Base-by-base conservation (phyloP, 148 eudicot genomes). In the Mesembryanthemum crystallinum region DNA sequence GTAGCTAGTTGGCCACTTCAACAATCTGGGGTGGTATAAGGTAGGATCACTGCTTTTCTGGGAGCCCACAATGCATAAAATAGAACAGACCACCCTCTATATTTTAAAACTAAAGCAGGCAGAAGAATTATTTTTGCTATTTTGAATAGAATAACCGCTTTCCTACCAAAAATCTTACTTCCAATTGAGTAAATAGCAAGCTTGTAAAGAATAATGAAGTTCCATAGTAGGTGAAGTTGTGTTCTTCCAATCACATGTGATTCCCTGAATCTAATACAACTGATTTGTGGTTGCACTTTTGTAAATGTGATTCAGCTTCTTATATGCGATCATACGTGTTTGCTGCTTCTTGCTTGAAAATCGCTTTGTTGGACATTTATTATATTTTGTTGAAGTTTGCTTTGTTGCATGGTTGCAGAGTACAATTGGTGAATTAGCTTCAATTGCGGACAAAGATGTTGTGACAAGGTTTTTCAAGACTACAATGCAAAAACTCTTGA, bases 401-500 rank as follows among this genome's bases (percentile, higher is more conserved):
- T n/a, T 12, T 54, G 17, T 4, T 55, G 14, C 24, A 45, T 77
- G 15, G 37, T 77, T 81, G 67, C 87, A 96, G 99, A 62, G 76
- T 61, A 86, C 98, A 29, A 83, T 96, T 63, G 83, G 86, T 30
- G 93, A 86, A 73, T 84, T 96, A 79, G 97, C 99, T 80, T 91
- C 98, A 66, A 87, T 96, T 77, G 81, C 97, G 0, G 90, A 89
- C 67, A 82, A 86, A 78, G 72, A 47, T 10, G 83, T 84, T 73
- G 89, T 89, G 33, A 57, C 86, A 43, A 78, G 54, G 57, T 73
- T 89, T 57, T 89, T 91, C 60, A 78, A 28, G 80, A 77, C 33
- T 15, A 84, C 85, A 69, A 89, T 95, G 99, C 78, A 70, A 33
- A 82, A 82, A 76, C 91, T 96, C 45, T 78, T 88, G 61, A 81